Percentiles rank a stretch among this genome's conserved stretches.
Evolutionary conservation across 331 rosid species (phyloP).

Genomic region (Quercus phellos): DNA sequence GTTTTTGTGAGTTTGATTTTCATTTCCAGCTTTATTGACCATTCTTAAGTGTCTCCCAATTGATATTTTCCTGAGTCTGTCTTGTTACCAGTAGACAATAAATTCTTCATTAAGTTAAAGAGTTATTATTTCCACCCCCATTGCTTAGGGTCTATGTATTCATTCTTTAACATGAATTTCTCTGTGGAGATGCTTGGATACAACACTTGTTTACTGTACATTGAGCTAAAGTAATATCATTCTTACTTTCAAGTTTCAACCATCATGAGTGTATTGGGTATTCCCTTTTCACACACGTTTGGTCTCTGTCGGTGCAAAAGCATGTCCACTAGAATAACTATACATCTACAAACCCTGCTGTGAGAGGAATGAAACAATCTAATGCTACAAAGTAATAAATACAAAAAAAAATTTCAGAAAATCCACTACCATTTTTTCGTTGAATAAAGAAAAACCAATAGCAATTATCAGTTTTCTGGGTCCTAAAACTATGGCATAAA

Average conservation of each 20-base stretch:
- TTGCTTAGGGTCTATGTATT: neutral
- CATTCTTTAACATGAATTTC: neutral
- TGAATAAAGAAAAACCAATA: neutral
- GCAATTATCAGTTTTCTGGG: neutral
- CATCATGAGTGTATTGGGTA: neutral
- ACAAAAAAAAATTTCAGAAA: neutral
- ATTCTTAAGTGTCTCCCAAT: conserved; percentile 8
- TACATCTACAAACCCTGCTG: neutral
- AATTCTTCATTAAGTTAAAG: neutral
- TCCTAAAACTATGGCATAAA: neutral
- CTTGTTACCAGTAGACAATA: neutral
- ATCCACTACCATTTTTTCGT: neutral
- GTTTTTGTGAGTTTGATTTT: conserved; percentile 28
- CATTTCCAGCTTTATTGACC: conserved; percentile 16
- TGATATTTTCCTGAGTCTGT: conserved; percentile 25
- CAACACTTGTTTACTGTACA: neutral
- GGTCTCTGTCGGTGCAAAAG: neutral
- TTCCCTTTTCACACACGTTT: neutral
- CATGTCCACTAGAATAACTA: neutral
- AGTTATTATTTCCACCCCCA: neutral
- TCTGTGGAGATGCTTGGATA: neutral
- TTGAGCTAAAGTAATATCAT: too few species aligned
- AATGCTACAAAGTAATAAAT: neutral
- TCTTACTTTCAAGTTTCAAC: neutral
- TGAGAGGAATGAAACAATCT: neutral